A percentile compares a stretch with the other conserved stretches of the same genome.
These are phyloP conservation scores for Ilyonectria destructans DNA, from an alignment of 2,329 filamentous ascomycete species.

Conservation along the genomic window DNA sequence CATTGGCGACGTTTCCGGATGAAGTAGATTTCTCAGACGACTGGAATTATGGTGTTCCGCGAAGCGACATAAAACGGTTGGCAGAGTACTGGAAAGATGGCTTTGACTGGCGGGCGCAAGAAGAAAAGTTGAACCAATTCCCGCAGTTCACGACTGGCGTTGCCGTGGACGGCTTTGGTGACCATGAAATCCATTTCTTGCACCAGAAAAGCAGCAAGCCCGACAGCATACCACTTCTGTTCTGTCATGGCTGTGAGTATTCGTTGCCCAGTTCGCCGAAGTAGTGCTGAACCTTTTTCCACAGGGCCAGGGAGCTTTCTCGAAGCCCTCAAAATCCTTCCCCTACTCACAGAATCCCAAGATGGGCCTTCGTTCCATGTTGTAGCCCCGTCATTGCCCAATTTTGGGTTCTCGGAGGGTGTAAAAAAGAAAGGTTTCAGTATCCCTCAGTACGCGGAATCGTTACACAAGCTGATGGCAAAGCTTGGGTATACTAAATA, in stretches of 20 bases:
- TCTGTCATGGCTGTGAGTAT: conserved; percentile 74
- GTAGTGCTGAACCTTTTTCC: conserved; percentile 55
- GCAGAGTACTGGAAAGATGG: conserved; percentile 58
- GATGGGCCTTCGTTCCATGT: conserved; percentile 66
- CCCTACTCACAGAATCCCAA: conserved; percentile 57
- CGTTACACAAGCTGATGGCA: conserved; percentile 78
- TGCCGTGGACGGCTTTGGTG: conserved; percentile 70
- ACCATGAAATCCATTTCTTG: conserved; percentile 76
- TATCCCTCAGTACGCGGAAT: conserved; percentile 64
- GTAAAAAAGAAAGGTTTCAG: conserved; percentile 52
- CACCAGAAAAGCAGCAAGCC: conserved; percentile 68
- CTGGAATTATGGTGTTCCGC: conserved; percentile 53
- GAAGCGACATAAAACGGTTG: conserved; percentile 55
- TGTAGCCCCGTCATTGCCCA: conserved; percentile 72
- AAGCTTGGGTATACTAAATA: conserved; percentile 70
- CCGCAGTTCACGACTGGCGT: conserved; percentile 72
- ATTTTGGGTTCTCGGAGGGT: conserved; percentile 60
- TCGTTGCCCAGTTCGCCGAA: neutral
- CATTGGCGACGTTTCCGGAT: conserved; percentile 49
- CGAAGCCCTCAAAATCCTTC: conserved; percentile 76
- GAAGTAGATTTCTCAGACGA: conserved; percentile 54
- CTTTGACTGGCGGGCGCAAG: conserved; percentile 76
- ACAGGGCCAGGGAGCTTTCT: conserved; percentile 78
- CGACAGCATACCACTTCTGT: conserved; percentile 75
- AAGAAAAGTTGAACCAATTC: conserved; percentile 72